Conservation (phyloP, 140 eudicot genomes). For the Stevia rebaudiana region DNA sequence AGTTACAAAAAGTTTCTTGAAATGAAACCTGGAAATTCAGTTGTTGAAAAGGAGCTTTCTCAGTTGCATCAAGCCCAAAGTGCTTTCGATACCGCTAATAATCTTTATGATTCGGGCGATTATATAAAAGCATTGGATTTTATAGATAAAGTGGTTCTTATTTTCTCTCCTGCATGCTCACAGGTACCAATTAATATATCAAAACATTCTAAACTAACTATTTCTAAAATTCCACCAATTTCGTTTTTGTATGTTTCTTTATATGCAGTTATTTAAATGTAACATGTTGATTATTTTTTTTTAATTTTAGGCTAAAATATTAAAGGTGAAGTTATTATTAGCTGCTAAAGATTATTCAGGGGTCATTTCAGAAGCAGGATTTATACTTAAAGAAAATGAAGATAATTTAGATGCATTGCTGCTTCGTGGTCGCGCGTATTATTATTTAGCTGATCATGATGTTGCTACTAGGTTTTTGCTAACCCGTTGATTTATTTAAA, state of each 20-base stretch:
- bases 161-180: conserved; percentile 85
- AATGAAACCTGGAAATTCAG: conserved; percentile 69
- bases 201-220: neutral
- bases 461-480: conserved; percentile 71
- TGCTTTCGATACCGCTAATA: conserved; percentile 60
- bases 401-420: conserved; percentile 67
- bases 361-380: conserved; percentile 79
- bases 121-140: conserved; percentile 62
- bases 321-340: conserved; percentile 69
- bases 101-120: conserved; percentile 53
- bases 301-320: conserved; percentile 62
- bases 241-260: neutral
- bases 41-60: conserved; percentile 83
- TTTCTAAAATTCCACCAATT: conserved; percentile 6
- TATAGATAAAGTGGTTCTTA: conserved; percentile 80
- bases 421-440: conserved; percentile 92
- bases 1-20: conserved; percentile 71
- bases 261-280: conserved; percentile 5
- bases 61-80: conserved; percentile 67
- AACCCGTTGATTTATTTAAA: neutral
- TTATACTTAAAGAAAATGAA: conserved; percentile 75
- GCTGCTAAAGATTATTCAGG: conserved; percentile 73
- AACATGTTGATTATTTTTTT: conserved; percentile 1
- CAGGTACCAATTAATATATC: conserved; percentile 36
- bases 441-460: conserved; percentile 95